Base-by-base conservation (phyloP, 805 yeast species). In the Zygotorulaspora danielsina region DNA sequence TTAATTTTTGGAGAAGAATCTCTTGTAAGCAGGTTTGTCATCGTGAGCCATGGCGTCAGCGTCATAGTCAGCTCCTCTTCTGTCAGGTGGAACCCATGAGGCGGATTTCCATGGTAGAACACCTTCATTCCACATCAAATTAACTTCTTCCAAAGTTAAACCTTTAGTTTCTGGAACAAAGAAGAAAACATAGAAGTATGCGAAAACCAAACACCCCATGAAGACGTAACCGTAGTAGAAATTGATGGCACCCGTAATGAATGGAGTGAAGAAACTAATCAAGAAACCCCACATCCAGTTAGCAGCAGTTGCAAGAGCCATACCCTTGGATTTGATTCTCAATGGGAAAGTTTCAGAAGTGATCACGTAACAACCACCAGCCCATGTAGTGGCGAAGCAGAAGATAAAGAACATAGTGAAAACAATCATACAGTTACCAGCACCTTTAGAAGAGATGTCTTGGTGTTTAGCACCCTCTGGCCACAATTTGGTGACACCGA, bases 111-210 rank as follows among this genome's bases (percentile, higher is more conserved):
- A 69, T 28, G 73, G 66, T 38, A 55, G 49, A 34, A 61, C 62
- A 48, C 59, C 62, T 29, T 63, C 57, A 31, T 70, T 54, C 61
- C 68, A 70, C 65, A 78, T 63, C 52, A 73, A 79, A 61, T 84
- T 87, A 47, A 84, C 84, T 64, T 84, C 85, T 65, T 84, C 93
- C 61, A 84, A 73, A 34, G 81, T 72, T 55, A 83, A 73, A 49
- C 90, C 93, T 67, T 76, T 78, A 41, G 94, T 84, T 63, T 82
- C 88, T 55, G 78, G 78, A 46, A 84, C 76, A 51, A 71, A 72
- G 70, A 84, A 76, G 70, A 72, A 75, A 35, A 83, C 82, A 63
- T 80, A 84, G 59, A 80, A 66, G 57, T 81, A 51, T 12, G 71
- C 59, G 44, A 64, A 71, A 17, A 75, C 59, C 61, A 76, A 63